A percentile compares a stretch with the other conserved stretches of the same genome.
Evolutionary conservation across 2,329 filamentous ascomycete species (phyloP).

Genomic region (Hypomyces perniciosus): DNA sequence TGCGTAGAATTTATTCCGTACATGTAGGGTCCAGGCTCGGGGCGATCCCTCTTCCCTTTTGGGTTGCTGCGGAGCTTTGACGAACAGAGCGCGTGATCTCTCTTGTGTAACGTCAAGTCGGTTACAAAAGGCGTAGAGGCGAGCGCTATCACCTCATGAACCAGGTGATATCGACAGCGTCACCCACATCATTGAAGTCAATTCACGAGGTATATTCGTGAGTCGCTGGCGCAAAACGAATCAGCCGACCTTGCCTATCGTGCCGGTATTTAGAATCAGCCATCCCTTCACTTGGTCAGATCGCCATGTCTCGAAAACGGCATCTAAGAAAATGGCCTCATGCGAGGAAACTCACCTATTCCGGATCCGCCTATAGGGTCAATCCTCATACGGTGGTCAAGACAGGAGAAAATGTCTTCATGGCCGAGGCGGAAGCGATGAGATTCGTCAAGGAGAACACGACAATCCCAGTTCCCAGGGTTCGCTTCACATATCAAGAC

Average conservation of each 20-base stretch:
- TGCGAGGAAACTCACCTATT: not conserved
- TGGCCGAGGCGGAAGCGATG: slow-evolving; percentile 12
- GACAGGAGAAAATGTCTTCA: slow-evolving; percentile 4
- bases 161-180: too few relatives aligned
- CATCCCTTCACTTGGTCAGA: not conserved
- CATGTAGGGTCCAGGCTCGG: not conserved
- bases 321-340: not conserved
- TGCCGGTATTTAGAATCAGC: too few relatives aligned
- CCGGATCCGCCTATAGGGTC: not conserved
- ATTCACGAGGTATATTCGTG: too few relatives aligned
- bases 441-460: slow-evolving; percentile 13
- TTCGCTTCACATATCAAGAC: slow-evolving; percentile 8
- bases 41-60: too few relatives aligned
- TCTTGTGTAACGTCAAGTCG: too few relatives aligned
- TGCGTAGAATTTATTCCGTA: not conserved
- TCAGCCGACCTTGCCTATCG: too few relatives aligned
- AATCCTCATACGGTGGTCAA: slow-evolving; percentile 13
- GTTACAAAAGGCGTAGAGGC: too few relatives aligned
- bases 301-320: not conserved
- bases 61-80: too few relatives aligned
- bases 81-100: too few relatives aligned
- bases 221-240: too few relatives aligned
- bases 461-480: slow-evolving; percentile 12
- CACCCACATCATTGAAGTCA: too few relatives aligned
- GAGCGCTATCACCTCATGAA: too few relatives aligned